These are phyloP conservation scores for Talaromyces borbonicus DNA, from an alignment of 495 filamentous ascomycete genomes.

Conservation along the genomic window DNA sequence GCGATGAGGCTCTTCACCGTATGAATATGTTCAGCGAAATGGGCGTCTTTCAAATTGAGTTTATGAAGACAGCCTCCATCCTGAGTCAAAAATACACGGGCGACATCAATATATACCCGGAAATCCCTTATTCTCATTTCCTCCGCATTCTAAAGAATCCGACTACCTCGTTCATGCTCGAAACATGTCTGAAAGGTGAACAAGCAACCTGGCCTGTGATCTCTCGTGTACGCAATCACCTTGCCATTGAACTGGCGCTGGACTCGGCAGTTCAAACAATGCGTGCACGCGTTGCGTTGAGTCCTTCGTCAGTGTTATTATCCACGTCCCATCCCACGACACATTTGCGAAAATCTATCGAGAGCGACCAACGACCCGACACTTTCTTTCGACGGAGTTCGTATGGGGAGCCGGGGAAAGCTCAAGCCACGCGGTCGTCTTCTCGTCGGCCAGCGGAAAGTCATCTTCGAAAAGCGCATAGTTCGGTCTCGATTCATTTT, in stretches of 20 bases:
- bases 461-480: constrained; percentile 23
- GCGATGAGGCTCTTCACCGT: constrained; percentile 69
- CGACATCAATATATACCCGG: constrained; percentile 90
- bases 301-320: constrained; percentile 55
- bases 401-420: constrained; percentile 22
- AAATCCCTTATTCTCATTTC: constrained; percentile 63
- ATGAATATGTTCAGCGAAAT: constrained; percentile 75
- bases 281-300: constrained; percentile 69
- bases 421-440: constrained; percentile 12
- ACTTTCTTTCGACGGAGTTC: constrained; percentile 23
- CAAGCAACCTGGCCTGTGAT: constrained; percentile 86
- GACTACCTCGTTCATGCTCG: constrained; percentile 78
- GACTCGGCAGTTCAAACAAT: constrained; percentile 73
- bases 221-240: constrained; percentile 69
- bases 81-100: constrained; percentile 86
- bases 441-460: constrained; percentile 10
- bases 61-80: constrained; percentile 72
- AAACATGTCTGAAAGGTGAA: constrained; percentile 67
- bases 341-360: constrained; percentile 13
- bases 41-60: constrained; percentile 68
- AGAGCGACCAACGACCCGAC: constrained; percentile 17
- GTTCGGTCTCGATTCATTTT: constrained; percentile 22
- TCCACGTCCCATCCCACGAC: constrained; percentile 12
- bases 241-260: constrained; percentile 76
- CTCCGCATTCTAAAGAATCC: constrained; percentile 75